Conservation (phyloP, 352 stramenopile species). For the Phytopythium montanum region DNA sequence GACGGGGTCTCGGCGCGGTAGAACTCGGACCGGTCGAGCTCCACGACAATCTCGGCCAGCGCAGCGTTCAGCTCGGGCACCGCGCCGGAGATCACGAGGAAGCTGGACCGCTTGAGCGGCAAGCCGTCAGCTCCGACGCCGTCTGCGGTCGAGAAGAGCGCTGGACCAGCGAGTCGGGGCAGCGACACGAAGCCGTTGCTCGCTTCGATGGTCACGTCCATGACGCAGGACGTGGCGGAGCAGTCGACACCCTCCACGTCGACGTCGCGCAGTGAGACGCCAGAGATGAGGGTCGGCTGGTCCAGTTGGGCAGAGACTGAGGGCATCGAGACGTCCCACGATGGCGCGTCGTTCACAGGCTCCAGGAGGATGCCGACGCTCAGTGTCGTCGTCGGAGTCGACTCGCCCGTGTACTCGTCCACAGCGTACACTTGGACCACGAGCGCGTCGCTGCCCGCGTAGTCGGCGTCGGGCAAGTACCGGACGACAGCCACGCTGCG, state of each 20-base stretch:
- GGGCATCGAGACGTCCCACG: conserved; percentile 36
- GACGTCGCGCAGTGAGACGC: conserved; percentile 45
- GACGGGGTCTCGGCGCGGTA: conserved; percentile 17
- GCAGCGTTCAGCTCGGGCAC: conserved; percentile 33
- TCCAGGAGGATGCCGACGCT: conserved; percentile 34
- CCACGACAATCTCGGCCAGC: conserved; percentile 43
- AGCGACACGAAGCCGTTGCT: conserved; percentile 36
- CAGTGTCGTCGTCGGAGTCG: conserved; percentile 20
- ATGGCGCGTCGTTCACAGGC: conserved; percentile 52
- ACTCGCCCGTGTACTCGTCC: conserved; percentile 40
- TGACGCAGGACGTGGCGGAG: conserved; percentile 21
- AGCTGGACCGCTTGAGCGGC: conserved; percentile 12
- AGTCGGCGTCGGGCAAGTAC: conserved; percentile 40
- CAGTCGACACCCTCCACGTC: conserved; percentile 27
- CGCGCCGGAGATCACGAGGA: conserved; percentile 32
- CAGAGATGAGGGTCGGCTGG: conserved; percentile 24
- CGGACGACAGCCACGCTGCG: conserved; percentile 22
- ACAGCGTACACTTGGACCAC: conserved; percentile 31
- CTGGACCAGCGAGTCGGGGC: conserved; percentile 12
- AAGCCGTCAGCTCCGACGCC: conserved; percentile 7
- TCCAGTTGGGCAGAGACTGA: conserved; percentile 19
- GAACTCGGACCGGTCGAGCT: conserved; percentile 24
- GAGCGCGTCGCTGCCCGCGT: conserved; percentile 42
- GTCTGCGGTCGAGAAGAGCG: conserved; percentile 15
- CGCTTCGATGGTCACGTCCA: conserved; percentile 55